These are phyloP conservation scores for Angomonas deanei DNA, from an alignment of 208 protist genomes.

Conservation along the genomic window DNA sequence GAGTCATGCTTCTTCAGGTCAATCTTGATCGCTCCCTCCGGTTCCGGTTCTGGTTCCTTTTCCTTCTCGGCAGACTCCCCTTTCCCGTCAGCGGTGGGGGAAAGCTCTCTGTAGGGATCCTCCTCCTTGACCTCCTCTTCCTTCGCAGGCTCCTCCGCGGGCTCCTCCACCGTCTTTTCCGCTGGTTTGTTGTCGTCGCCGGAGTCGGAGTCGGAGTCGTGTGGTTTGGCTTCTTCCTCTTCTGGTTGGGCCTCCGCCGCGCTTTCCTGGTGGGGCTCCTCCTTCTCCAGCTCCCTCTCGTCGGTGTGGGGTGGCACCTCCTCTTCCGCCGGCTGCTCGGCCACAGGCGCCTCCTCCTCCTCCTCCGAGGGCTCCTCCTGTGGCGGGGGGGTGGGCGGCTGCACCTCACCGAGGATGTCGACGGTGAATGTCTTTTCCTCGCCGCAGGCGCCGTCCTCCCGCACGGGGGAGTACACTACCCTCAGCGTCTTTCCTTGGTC, in stretches of 20 bases:
- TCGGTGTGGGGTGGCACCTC: background rate
- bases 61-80: constrained; percentile 3
- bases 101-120: background rate
- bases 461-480: constrained; percentile 82
- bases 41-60: background rate
- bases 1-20: constrained; percentile 14
- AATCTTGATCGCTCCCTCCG: constrained; percentile 13
- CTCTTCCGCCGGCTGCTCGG: background rate
- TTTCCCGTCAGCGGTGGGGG: background rate
- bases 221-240: constrained; percentile 9
- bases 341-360: constrained; percentile 5
- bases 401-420: constrained; percentile 19
- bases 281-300: background rate
- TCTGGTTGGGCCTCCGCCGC: background rate
- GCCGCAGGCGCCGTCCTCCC: constrained; percentile 65
- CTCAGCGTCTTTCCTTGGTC: constrained; percentile 73
- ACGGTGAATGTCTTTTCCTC: constrained; percentile 64
- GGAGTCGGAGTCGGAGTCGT: background rate
- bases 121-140: background rate
- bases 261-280: background rate
- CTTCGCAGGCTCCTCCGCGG: constrained; percentile 6
- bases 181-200: constrained; percentile 5
- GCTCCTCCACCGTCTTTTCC: background rate
- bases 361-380: constrained; percentile 14
- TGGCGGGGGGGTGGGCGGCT: constrained; percentile 12